These are phyloP conservation scores for Salix suchowensis DNA, from an alignment of 345 rosid species.

Conservation along the genomic window DNA sequence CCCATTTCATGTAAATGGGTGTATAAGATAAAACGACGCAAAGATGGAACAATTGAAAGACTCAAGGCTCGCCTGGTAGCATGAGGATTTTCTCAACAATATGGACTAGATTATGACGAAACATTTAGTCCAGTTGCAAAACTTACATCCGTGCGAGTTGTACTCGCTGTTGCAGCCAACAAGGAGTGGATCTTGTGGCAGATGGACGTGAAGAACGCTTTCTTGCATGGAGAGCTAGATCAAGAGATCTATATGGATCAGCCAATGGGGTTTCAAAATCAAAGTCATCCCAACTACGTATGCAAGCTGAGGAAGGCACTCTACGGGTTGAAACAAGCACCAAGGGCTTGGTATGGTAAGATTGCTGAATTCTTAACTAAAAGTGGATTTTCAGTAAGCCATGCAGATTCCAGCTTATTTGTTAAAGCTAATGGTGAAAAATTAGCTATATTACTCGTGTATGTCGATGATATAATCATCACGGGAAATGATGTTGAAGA, in stretches of 20 bases:
- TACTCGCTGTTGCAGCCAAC: not conserved
- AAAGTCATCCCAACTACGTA: not conserved
- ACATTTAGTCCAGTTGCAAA: not conserved
- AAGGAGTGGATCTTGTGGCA: no score
- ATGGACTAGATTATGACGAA: slow-evolving; percentile 7
- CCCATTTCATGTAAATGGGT: not conserved
- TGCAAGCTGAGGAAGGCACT: not conserved
- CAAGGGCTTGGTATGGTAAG: not conserved
- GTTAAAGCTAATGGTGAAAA: no score
- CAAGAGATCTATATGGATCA: no score
- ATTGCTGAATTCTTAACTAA: no score
- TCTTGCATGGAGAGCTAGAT: no score
- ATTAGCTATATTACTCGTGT: no score
- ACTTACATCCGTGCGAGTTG: not conserved
- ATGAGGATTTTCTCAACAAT: not conserved
- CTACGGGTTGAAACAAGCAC: not conserved
- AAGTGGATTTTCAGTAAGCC: no score
- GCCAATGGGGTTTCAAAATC: no score
- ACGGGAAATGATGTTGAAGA: no score
- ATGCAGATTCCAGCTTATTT: no score
- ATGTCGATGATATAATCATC: no score
- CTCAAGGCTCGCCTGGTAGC: not conserved
- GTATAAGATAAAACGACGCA: not conserved
- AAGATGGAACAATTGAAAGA: not conserved
- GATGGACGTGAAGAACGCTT: no score